Base-by-base conservation (phyloP, 1,284 basidiomycete species). In the Leccinum ponderosum region DNA sequence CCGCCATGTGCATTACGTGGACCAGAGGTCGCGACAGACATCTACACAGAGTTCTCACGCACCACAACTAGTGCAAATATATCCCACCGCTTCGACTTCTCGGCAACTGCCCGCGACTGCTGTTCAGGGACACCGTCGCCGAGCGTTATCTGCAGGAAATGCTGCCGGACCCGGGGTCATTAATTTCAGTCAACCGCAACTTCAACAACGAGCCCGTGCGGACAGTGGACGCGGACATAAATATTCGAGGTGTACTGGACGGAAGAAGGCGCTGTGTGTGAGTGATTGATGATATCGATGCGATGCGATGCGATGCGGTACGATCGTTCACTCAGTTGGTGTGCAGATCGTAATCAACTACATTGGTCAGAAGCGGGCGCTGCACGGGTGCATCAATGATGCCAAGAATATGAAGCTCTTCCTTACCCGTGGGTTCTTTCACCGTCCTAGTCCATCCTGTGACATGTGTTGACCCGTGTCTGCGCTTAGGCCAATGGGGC, bases 311-410 rank as follows among this genome's bases (percentile, higher is more conserved):
- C 27, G 27, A 27, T 27, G 27, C 27, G 25, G 17, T 54, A 52
- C 14, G 53, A 57, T 29, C 39, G 9, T 35, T 53, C 20, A 37
- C 31, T 5, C 22, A 3, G 20, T 17, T 44, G 50, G 22, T 25
- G 33, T 57, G 6, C 22, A 73, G 88, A 87, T 93, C 64, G 91
- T 90, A 0, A 88, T 95, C 68, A 95, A 95, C 74, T 96, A 95
- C 70, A 70, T 69, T 11, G 89, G 91, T 0, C 83, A 85, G 60
- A 67, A 69, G 1, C 82, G 85, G 57, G 84, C 84, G 65, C 80
- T 95, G 7, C 76, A 79, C 1, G 93, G 94, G 4, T 95, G 94
- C 66, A 83, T 94, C 68, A 95, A 95, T 68, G 94, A 97, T 71
- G 90, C 89, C 9, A 80, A 78, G 64, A 87, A 89, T 65, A 83